These are phyloP conservation scores for Penicillium canescens DNA, from an alignment of 495 filamentous ascomycete genomes.

Conservation along the genomic window DNA sequence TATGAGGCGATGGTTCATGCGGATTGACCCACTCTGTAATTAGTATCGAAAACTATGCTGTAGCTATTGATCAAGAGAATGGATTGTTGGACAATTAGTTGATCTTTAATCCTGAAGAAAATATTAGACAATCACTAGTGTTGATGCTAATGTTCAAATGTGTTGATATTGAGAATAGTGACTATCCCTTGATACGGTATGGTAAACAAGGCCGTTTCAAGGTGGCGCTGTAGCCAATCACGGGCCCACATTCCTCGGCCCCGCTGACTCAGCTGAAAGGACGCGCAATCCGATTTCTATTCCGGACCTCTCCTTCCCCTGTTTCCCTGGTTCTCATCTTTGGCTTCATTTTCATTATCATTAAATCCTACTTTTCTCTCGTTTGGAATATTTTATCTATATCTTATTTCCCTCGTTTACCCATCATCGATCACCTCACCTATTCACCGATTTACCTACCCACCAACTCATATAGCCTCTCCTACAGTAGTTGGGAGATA, in stretches of 20 bases:
- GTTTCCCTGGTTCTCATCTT: conserved; percentile 10
- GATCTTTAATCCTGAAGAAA: no score
- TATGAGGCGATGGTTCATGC: not conserved
- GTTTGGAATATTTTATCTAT: conserved; percentile 3
- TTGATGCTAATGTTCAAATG: no score
- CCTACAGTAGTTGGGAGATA: conserved; percentile 2
- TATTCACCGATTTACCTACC: not conserved
- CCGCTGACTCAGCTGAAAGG: conserved; percentile 38
- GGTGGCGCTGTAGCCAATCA: conserved; percentile 15
- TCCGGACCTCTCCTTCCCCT: conserved; percentile 20
- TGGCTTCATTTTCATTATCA: conserved; percentile 9
- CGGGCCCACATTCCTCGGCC: not conserved
- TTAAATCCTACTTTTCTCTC: conserved; percentile 10
- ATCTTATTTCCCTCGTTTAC: conserved; percentile 3
- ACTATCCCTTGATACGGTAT: not conserved
- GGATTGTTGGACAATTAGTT: no score
- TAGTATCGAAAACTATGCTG: not conserved
- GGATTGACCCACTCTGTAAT: not conserved
- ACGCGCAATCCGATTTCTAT: conserved; percentile 43
- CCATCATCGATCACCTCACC: conserved; percentile 1
- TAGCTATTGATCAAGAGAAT: not conserved
- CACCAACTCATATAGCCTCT: not conserved
- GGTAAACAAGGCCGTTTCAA: conserved; percentile 16
- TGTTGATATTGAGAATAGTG: not conserved
- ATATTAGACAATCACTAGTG: no score